phyloP scores from a whole-genome alignment of 139 green algal genomes.

The Coccomyxa sp. region DNA sequence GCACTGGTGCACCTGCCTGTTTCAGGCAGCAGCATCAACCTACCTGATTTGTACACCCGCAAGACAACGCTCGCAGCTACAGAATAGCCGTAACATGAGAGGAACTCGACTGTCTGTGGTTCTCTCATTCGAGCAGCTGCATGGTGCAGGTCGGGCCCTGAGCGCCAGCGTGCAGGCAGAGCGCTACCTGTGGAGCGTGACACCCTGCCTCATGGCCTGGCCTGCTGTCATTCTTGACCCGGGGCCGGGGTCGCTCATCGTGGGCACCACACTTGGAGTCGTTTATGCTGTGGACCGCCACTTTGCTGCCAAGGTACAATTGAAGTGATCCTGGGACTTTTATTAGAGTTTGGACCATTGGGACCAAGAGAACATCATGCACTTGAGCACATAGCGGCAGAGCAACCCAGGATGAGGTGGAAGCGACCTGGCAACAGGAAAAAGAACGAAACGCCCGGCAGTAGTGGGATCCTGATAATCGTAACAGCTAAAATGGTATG shows the following conservation, averaged over 20 bases:
- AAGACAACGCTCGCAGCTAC: too few relatives aligned
- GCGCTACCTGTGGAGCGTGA: constrained; percentile 77
- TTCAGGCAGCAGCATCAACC: not conserved
- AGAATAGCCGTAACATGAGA: too few relatives aligned
- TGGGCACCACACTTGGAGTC: constrained; percentile 27
- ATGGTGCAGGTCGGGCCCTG: not conserved
- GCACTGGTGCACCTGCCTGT: not conserved
- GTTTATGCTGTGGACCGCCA: constrained; percentile 38
- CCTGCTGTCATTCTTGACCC: constrained; percentile 55
- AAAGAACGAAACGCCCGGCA: not conserved
- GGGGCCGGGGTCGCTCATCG: constrained; percentile 12
- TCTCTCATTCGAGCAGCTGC: not conserved
- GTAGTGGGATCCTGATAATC: not conserved
- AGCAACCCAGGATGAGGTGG: too few relatives aligned
- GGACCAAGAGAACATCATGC: not conserved
- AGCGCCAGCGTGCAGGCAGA: constrained; percentile 2
- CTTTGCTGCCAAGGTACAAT: constrained; percentile 17
- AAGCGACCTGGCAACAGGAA: not conserved
- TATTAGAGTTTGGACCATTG: not conserved
- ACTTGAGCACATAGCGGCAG: too few relatives aligned
- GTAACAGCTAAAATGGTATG: too few relatives aligned
- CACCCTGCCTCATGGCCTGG: constrained; percentile 77
- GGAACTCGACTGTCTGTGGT: too few relatives aligned
- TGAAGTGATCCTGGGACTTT: constrained; percentile 25
- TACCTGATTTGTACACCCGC: not conserved